Evolutionary conservation across 23 red algal genomes (phyloP), one percentile per base, ranked within the genome.

Genomic region (Gracilaria domingensis): DNA sequence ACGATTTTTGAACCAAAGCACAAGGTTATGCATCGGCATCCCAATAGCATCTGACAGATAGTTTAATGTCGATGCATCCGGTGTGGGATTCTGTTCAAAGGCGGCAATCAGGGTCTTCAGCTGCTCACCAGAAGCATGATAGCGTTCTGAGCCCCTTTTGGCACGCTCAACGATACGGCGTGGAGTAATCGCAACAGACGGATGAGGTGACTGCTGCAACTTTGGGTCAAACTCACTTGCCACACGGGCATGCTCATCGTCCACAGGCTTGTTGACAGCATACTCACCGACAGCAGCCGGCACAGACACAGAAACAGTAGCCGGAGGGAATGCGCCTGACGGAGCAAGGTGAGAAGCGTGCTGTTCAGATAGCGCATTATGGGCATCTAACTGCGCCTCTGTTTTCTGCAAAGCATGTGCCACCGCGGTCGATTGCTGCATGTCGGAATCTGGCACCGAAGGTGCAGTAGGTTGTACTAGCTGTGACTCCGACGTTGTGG

Each of bases 1-100:
- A 25, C 92, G 82, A 70, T 94, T 94, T 62, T 94, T 94, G 69
- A 94, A 94, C 92, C 92, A 94, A 14, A 94, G 32, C 9, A 94
- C 92, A 42, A 94, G 48, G 49, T 87, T 88, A 32, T 87, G 83
- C 84, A 94, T 65, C 12, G 92, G 92, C 92, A 94, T 94, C 11
- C 72, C 83, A 18, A 72, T 94, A 18, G 49, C 59, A 0, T 49
- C 60, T 7, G 72, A 87, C 8, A 94, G 26, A 56, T 81, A 73
- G 17, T 47, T 49, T 14, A 94, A 49, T 20, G 81, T 75, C 24
- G 55, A 45, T 30, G 92, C 92, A 23, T 83, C 50, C 12, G 92
- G 92, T 32, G 71, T 94, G 29, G 81, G 83, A 42, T 87, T 75
- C 3, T 88, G 83, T 39, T 88, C 69, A 75, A 94, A 94, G 3